Evolutionary conservation across 2,329 filamentous ascomycete genomes (phyloP), one percentile per base, ranked within the genome.

Genomic region (Verticillium klebahnii): DNA sequence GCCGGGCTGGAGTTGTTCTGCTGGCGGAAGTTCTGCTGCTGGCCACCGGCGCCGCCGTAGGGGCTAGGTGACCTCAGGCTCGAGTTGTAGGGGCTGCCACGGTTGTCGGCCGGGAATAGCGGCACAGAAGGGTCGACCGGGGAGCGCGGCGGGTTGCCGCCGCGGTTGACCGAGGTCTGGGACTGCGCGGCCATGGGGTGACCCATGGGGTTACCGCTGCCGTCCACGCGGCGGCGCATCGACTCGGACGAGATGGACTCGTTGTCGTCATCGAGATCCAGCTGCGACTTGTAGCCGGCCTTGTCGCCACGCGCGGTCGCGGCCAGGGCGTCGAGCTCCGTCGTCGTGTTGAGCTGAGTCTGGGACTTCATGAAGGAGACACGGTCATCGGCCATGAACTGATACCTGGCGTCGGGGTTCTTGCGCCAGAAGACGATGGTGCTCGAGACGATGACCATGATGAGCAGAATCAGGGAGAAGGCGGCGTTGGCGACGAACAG

Each of bases 291-390:
- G 71, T 77, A 77, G 57, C 75, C 76, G 56, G 62, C 61, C 59
- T 88, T 89, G 69, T 93, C 90, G 62, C 93, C 93, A 71, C 93
- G 89, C 36, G 93, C 93, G 7, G 93, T 96, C 19, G 91, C 91
- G 67, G 91, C 93, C 61, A 97, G 81, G 12, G 93, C 93, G 74
- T 97, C 92, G 58, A 97, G 84, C 77, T 97, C 93, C 9, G 93
- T 96, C 5, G 90, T 91, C 19, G 81, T 78, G 57, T 77, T 85
- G 60, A 97, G 81, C 70, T 94, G 89, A 6, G 90, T 90, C 75
- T 95, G 91, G 15, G 93, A 97, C 81, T 97, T 97, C 87, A 97
- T 97, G 79, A 98, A 97, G 11, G 93, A 97, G 59, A 92, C 92
- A 69, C 94, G 89, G 75, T 98, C 94, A 71, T 98, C 94, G 60